Evolutionary conservation across 805 yeast species (phyloP).

Genomic region (Kluyveromyces nonfermentans): DNA sequence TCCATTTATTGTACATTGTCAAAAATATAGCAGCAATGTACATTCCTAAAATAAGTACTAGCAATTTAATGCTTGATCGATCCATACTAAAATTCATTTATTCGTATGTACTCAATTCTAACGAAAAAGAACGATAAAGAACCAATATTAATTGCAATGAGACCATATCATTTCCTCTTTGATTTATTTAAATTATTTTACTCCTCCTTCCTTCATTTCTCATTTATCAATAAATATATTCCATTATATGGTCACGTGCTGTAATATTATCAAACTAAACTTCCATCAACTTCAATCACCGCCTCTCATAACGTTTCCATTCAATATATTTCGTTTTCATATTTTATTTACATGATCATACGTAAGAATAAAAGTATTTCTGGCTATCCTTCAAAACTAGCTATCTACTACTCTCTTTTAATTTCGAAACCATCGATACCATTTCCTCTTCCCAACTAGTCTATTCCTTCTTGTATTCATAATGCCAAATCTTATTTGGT

Average conservation of each 20-base stretch:
- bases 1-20: constrained; percentile 89
- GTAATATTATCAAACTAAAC: too few relatives aligned
- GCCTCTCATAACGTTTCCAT: too few relatives aligned
- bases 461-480: constrained; percentile 27
- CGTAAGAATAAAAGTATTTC: not conserved
- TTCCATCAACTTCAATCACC: too few relatives aligned
- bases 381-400: constrained; percentile 1
- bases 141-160: too few relatives aligned
- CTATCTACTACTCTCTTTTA: too few relatives aligned
- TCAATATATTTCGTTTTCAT: too few relatives aligned
- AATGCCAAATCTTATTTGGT: constrained; percentile 71
- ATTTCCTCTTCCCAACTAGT: not conserved
- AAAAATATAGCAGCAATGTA: constrained; percentile 59
- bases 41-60: constrained; percentile 43
- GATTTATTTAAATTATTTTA: too few relatives aligned
- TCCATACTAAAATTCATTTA: not conserved
- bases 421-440: too few relatives aligned
- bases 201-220: too few relatives aligned
- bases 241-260: too few relatives aligned
- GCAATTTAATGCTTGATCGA: not conserved
- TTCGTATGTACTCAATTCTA: not conserved
- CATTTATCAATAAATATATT: too few relatives aligned
- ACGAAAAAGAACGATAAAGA: not conserved
- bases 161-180: too few relatives aligned
- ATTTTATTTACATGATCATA: not conserved